phyloP scores from a whole-genome alignment of 2,329 filamentous ascomycete species.

The Cordyceps militaris region DNA sequence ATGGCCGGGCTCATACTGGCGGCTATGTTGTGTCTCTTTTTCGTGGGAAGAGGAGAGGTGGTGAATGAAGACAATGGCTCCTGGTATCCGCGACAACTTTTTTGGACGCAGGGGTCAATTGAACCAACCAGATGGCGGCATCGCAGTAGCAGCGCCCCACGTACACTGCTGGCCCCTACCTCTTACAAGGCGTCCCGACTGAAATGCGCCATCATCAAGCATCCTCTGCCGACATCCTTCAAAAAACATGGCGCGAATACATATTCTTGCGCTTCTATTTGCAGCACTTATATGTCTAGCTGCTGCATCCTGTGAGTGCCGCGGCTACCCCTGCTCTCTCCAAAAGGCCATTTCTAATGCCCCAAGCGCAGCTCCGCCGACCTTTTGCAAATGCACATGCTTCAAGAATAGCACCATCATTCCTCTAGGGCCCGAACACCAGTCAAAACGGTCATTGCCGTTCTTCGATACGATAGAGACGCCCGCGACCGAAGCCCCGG shows the following conservation, averaged over 20 bases:
- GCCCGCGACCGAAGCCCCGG: conserved; percentile 13
- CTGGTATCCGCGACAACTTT: conserved; percentile 8
- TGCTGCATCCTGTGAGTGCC: conserved; percentile 36
- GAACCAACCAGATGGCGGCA: conserved; percentile 8
- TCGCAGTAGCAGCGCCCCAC: not conserved
- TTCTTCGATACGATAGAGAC: conserved; percentile 13
- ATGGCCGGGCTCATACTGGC: conserved; percentile 23
- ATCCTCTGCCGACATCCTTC: not conserved
- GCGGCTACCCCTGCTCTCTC: not conserved
- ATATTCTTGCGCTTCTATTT: conserved; percentile 30
- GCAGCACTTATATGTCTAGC: conserved; percentile 28
- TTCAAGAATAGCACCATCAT: conserved; percentile 64
- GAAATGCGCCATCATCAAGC: not conserved
- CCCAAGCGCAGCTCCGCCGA: conserved; percentile 43
- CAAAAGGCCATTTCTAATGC: conserved; percentile 17
- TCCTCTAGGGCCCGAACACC: conserved; percentile 43
- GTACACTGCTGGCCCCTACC: not conserved
- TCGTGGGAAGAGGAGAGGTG: not conserved
- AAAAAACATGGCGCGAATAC: conserved; percentile 33
- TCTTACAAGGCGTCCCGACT: too few species aligned
- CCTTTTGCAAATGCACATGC: conserved; percentile 65
- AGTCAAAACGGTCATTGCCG: conserved; percentile 22
- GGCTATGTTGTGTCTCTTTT: not conserved
- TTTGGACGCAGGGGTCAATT: conserved; percentile 8
- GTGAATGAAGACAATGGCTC: conserved; percentile 1